Conservation (phyloP, 2,329 filamentous ascomycete genomes). For the Aurifilum marmelostoma region DNA sequence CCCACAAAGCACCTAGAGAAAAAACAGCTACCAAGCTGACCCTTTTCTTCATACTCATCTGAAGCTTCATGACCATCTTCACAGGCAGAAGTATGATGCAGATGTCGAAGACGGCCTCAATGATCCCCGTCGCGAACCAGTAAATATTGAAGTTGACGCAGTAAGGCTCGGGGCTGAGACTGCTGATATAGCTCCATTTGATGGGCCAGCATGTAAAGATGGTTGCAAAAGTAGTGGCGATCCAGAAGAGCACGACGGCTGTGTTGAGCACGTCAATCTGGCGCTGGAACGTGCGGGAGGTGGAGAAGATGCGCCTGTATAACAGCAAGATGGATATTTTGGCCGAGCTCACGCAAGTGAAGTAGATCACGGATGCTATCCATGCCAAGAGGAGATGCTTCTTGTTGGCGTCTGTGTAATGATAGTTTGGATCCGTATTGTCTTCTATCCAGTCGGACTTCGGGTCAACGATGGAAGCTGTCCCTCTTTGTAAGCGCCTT, state of each 20-base stretch:
- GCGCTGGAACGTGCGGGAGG: slow-evolving; percentile 33
- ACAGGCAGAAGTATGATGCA: slow-evolving; percentile 15
- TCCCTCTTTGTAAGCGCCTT: not conserved
- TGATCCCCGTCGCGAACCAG: slow-evolving; percentile 26
- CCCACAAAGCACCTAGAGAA: not conserved
- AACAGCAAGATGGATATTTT: slow-evolving; percentile 40
- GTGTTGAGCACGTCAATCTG: slow-evolving; percentile 30
- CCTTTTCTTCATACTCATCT: slow-evolving; percentile 15
- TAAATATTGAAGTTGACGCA: slow-evolving; percentile 36
- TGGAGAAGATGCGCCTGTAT: slow-evolving; percentile 39
- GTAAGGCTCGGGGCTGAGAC: slow-evolving; percentile 30
- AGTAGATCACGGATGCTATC: slow-evolving; percentile 37
- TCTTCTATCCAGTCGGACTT: slow-evolving; percentile 20
- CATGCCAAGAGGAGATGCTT: slow-evolving; percentile 30
- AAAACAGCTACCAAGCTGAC: slow-evolving; percentile 3
- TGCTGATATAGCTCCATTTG: slow-evolving; percentile 31
- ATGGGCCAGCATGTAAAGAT: slow-evolving; percentile 34
- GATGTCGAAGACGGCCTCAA: slow-evolving; percentile 19
- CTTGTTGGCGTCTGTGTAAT: slow-evolving; percentile 24
- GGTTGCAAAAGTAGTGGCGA: slow-evolving; percentile 29
- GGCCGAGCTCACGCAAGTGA: slow-evolving; percentile 35
- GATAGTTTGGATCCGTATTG: slow-evolving; percentile 19
- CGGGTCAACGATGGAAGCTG: slow-evolving; percentile 16
- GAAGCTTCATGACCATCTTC: slow-evolving; percentile 9
- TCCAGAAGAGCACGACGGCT: slow-evolving; percentile 33